These are phyloP conservation scores for Paulownia fortunei DNA, from an alignment of 257 asterid genomes.

Conservation along the genomic window DNA sequence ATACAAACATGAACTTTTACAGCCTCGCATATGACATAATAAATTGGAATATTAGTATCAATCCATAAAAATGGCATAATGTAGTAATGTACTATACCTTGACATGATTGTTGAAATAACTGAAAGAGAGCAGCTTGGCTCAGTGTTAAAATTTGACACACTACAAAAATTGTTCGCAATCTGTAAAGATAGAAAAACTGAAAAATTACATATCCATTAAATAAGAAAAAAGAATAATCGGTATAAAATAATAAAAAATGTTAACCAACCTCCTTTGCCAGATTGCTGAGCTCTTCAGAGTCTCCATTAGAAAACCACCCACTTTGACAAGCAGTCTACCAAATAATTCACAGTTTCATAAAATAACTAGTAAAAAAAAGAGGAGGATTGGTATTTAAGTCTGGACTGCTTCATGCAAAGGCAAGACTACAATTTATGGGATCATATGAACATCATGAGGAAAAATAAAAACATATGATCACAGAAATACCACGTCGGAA, in stretches of 20 bases:
- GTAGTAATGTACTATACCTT: constrained; percentile 56
- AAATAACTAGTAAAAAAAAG: constrained; percentile 16
- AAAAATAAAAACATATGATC: neutral
- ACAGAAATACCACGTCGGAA: neutral
- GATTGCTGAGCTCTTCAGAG: constrained; percentile 60
- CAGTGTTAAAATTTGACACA: constrained; percentile 48
- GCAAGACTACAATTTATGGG: constrained; percentile 11
- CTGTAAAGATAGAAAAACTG: constrained; percentile 40
- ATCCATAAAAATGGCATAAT: constrained; percentile 3
- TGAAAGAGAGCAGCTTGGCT: constrained; percentile 50
- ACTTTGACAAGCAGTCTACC: constrained; percentile 75
- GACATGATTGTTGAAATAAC: constrained; percentile 66
- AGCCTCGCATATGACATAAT: constrained; percentile 8
- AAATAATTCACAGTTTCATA: constrained; percentile 35
- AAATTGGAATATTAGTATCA: constrained; percentile 28
- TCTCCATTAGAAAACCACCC: constrained; percentile 81
- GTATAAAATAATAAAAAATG: constrained; percentile 12
- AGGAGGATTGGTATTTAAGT: neutral
- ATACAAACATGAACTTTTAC: constrained; percentile 8
- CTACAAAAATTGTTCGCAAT: constrained; percentile 56
- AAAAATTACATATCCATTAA: constrained; percentile 12
- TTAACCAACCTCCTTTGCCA: constrained; percentile 60
- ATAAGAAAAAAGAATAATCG: neutral
- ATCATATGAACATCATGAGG: constrained; percentile 21
- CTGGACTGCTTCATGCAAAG: constrained; percentile 24